phyloP scores from a whole-genome alignment of 495 filamentous ascomycete genomes.

The Echria macrotheca region DNA sequence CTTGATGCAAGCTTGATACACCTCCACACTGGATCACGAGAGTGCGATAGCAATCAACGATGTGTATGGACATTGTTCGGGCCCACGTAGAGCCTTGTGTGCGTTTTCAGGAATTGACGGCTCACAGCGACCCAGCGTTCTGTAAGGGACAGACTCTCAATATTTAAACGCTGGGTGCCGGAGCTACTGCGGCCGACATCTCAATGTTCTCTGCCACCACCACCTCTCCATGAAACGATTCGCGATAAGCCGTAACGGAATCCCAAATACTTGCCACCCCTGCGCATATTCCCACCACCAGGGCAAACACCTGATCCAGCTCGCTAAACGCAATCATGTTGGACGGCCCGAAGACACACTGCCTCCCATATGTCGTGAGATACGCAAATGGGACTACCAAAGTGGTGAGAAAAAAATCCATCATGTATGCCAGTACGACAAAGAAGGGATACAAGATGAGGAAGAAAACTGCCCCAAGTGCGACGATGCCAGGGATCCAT shows the following conservation, averaged over 20 bases:
- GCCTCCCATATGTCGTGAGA: not conserved
- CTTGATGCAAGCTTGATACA: too few relatives aligned
- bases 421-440: not conserved
- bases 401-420: not conserved
- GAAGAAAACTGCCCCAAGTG: too few relatives aligned
- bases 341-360: not conserved
- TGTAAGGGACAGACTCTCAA: too few relatives aligned
- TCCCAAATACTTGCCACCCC: not conserved
- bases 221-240: not conserved
- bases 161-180: too few relatives aligned
- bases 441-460: not conserved
- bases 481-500: too few relatives aligned
- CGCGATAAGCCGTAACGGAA: not conserved
- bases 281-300: not conserved
- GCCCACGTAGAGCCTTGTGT: too few relatives aligned
- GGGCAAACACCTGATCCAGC: not conserved
- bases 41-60: too few relatives aligned
- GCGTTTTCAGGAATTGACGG: too few relatives aligned
- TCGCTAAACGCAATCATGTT: slow-evolving; percentile 1
- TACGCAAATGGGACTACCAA: not conserved
- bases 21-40: too few relatives aligned
- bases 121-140: too few relatives aligned
- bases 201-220: not conserved
- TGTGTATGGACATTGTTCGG: too few relatives aligned
- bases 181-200: too few relatives aligned